Evolutionary conservation across 768 basidiomycete genomes (phyloP).

Genomic region (Gloeopeniophorella convolvens): DNA sequence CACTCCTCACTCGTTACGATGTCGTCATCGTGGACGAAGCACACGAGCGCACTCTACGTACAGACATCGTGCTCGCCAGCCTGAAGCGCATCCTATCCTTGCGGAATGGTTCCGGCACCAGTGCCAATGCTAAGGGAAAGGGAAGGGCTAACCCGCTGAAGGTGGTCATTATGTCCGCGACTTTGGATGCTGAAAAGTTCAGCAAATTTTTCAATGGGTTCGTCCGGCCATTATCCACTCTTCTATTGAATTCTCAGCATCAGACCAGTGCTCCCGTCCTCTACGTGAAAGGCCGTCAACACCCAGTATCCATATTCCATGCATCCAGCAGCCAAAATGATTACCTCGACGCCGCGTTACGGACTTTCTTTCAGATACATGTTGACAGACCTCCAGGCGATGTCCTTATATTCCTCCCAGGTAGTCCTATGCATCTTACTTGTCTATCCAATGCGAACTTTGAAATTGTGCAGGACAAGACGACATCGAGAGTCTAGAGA

Average conservation of each 20-base stretch:
- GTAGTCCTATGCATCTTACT: constrained; percentile 28
- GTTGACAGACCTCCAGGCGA: constrained; percentile 74
- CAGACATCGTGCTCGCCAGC: constrained; percentile 88
- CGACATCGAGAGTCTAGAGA: constrained; percentile 86
- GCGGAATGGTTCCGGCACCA: constrained; percentile 47
- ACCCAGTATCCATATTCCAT: constrained; percentile 83
- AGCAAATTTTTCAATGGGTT: constrained; percentile 81
- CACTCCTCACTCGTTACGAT: constrained; percentile 72
- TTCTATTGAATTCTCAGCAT: background rate
- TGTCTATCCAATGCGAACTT: background rate
- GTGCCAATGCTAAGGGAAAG: constrained; percentile 38
- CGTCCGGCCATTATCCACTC: constrained; percentile 22
- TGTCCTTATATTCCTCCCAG: constrained; percentile 90
- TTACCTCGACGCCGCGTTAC: constrained; percentile 83
- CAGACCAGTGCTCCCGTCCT: constrained; percentile 72
- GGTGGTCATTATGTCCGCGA: constrained; percentile 96
- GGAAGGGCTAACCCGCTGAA: constrained; percentile 65
- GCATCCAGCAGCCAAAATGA: constrained; percentile 67
- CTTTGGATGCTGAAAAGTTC: constrained; percentile 93
- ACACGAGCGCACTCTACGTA: constrained; percentile 91
- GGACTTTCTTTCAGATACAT: constrained; percentile 94
- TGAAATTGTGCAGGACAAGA: constrained; percentile 63
- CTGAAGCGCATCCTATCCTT: constrained; percentile 73
- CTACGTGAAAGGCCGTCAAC: constrained; percentile 90
- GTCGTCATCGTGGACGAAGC: constrained; percentile 94